Evolutionary conservation across 2,329 filamentous ascomycete species (phyloP).

Genomic region (Emericellopsis cladophorae): DNA sequence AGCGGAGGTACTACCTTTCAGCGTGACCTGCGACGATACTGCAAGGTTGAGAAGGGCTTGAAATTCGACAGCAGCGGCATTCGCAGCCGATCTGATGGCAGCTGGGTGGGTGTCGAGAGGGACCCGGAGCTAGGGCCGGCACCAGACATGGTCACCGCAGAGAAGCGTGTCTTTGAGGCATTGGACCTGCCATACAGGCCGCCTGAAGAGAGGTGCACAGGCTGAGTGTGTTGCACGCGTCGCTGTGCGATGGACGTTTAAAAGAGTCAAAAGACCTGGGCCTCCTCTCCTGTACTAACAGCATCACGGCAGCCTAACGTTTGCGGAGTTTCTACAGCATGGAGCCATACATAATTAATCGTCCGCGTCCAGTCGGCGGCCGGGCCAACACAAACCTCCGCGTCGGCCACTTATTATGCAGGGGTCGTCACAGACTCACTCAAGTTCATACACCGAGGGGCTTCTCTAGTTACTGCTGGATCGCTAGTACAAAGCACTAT

Average conservation of each 20-base stretch:
- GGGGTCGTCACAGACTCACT: too few species aligned
- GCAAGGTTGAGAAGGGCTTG: slow-evolving; percentile 56
- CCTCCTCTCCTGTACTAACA: too few species aligned
- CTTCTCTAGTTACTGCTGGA: too few species aligned
- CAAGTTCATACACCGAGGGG: too few species aligned
- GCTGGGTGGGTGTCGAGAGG: slow-evolving; percentile 58
- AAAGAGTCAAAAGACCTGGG: too few species aligned
- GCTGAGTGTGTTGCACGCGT: slow-evolving; percentile 24
- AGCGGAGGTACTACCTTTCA: slow-evolving; percentile 82
- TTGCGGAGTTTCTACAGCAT: too few species aligned
- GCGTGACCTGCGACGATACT: slow-evolving; percentile 71
- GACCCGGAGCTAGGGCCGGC: slow-evolving; percentile 20
- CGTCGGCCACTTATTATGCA: too few species aligned
- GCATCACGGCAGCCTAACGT: too few species aligned
- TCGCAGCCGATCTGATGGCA: slow-evolving; percentile 50
- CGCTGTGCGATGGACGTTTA: background rate
- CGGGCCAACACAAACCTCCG: too few species aligned
- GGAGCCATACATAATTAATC: too few species aligned
- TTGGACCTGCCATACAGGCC: slow-evolving; percentile 56
- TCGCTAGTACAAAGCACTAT: too few species aligned
- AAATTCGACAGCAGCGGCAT: slow-evolving; percentile 92
- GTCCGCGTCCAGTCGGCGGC: too few species aligned
- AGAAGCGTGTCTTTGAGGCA: slow-evolving; percentile 68
- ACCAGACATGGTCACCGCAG: slow-evolving; percentile 58
- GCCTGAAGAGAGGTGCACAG: slow-evolving; percentile 56